These are phyloP conservation scores for Cercospora nicotianae DNA, from an alignment of 2,329 filamentous ascomycete species.

Conservation along the genomic window DNA sequence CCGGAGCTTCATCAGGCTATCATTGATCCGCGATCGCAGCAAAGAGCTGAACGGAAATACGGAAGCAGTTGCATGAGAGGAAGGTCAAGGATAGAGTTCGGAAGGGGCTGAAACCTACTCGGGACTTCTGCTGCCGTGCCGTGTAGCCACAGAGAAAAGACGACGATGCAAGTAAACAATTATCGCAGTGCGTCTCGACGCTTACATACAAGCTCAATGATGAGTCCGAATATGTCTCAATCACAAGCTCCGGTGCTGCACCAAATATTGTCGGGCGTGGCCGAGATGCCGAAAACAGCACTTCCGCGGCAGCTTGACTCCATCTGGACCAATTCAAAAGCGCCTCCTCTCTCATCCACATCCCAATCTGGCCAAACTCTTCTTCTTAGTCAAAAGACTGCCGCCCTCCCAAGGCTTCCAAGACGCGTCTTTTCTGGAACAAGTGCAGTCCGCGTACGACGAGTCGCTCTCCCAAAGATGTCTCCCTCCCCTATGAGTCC, in stretches of 20 bases:
- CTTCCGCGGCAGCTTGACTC: not conserved
- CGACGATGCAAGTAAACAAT: not conserved
- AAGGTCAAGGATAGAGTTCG: not conserved
- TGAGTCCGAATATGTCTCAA: not conserved
- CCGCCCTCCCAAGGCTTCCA: conserved; percentile 7
- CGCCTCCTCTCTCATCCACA: conserved; percentile 10
- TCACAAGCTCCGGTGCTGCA: not conserved
- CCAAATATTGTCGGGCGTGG: not conserved
- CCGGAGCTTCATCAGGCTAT: not conserved
- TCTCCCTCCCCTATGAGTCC: not conserved
- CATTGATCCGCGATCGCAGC: not conserved
- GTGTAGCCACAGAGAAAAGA: not conserved
- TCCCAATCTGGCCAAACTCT: conserved; percentile 1
- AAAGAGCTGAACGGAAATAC: not conserved
- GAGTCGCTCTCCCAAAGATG: not conserved
- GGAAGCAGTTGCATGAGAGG: not conserved
- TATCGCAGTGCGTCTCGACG: not conserved
- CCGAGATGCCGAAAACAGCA: conserved; percentile 5
- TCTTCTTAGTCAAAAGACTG: conserved; percentile 1
- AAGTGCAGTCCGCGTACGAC: conserved; percentile 3
- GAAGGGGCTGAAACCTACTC: not conserved
- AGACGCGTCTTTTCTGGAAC: conserved; percentile 16
- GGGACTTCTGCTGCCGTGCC: not conserved
- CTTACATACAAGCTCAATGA: not conserved
- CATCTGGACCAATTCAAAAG: conserved; percentile 2